Conservation (phyloP, 768 basidiomycete genomes). For the Coprinellus aureogranulatus region DNA sequence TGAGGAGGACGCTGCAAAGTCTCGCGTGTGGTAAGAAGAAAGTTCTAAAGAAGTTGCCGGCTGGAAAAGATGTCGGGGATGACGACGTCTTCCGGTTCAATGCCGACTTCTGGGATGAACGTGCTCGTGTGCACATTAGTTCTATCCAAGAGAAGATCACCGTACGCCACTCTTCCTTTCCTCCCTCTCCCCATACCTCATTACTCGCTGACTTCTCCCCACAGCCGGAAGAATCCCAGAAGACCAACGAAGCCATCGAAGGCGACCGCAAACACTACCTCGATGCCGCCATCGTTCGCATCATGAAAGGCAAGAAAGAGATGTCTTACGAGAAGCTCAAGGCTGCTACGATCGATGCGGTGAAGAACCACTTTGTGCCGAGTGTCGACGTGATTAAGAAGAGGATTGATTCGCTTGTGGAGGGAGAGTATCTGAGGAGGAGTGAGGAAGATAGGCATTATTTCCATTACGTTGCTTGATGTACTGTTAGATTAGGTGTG, state of each 20-base stretch:
- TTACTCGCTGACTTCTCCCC: not conserved
- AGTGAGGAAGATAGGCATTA: slow-evolving; percentile 67
- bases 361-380: slow-evolving; percentile 85
- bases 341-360: slow-evolving; percentile 79
- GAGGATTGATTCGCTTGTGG: slow-evolving; percentile 77
- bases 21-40: slow-evolving; percentile 89
- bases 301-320: slow-evolving; percentile 93
- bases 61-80: slow-evolving; percentile 73
- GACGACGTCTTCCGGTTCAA: slow-evolving; percentile 82
- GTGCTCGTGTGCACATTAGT: slow-evolving; percentile 85
- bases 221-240: slow-evolving; percentile 81
- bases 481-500: too few species aligned
- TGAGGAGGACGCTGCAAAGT: slow-evolving; percentile 86
- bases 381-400: slow-evolving; percentile 83
- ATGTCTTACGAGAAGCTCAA: slow-evolving; percentile 77
- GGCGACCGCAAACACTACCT: slow-evolving; percentile 82
- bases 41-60: slow-evolving; percentile 78
- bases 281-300: slow-evolving; percentile 93
- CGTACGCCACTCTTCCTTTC: slow-evolving; percentile 41
- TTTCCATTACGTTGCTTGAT: slow-evolving; percentile 74
- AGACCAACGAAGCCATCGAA: slow-evolving; percentile 81
- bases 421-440: slow-evolving; percentile 81
- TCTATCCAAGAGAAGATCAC: slow-evolving; percentile 94
- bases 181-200: not conserved
- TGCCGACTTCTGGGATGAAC: slow-evolving; percentile 73